Percentiles rank a stretch among this genome's conserved stretches.
These are phyloP conservation scores for Parachlorella kessleri DNA, from an alignment of 139 green algal genomes.

Conservation along the genomic window DNA sequence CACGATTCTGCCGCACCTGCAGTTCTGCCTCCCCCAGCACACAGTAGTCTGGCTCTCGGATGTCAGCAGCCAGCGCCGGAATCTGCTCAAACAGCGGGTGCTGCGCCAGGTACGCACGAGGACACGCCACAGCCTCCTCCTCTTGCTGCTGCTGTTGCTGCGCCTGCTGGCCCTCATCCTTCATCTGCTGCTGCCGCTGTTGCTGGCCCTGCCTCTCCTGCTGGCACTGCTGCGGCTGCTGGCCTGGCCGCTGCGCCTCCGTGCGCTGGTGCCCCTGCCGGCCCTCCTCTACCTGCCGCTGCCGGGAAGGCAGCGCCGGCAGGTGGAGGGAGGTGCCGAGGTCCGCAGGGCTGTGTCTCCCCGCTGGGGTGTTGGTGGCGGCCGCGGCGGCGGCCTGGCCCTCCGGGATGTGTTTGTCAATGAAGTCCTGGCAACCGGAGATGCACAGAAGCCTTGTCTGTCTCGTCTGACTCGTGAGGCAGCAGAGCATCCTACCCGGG, in stretches of 20 bases:
- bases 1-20: too few relatives aligned
- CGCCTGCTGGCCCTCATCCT: conserved; percentile 8
- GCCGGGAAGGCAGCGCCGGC: too few relatives aligned
- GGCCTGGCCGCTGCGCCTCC: background rate
- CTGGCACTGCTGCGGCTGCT: background rate
- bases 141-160: conserved; percentile 16
- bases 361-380: background rate
- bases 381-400: background rate
- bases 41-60: conserved; percentile 86
- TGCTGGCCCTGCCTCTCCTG: background rate
- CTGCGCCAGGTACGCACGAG: conserved; percentile 86
- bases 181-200: conserved; percentile 1
- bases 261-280: background rate
- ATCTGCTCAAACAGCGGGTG: conserved; percentile 94
- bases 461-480: too few relatives aligned
- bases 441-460: too few relatives aligned
- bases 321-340: too few relatives aligned
- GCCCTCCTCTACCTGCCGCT: background rate
- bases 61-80: conserved; percentile 77
- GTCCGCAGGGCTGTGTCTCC: too few relatives aligned
- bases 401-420: conserved; percentile 53
- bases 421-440: too few relatives aligned
- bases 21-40: conserved; percentile 56
- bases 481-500: too few relatives aligned
- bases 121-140: too few relatives aligned